Percentiles rank a stretch among this genome's conserved stretches.
Evolutionary conservation across 2,329 filamentous ascomycete genomes (phyloP).

Genomic region (Mycosphaerella sp.): DNA sequence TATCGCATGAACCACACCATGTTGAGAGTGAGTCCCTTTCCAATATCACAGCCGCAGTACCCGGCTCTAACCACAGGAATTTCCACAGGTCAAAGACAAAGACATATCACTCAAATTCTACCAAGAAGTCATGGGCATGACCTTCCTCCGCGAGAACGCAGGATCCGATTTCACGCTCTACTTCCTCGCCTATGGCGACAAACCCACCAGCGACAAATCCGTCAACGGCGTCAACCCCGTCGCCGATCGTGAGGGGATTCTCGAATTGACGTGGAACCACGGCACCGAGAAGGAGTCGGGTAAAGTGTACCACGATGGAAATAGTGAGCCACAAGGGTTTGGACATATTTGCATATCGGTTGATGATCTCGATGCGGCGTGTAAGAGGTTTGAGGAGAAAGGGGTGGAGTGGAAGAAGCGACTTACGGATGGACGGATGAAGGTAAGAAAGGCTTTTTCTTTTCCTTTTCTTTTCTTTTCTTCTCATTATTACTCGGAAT

Average conservation of each 20-base stretch:
- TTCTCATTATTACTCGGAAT: not conserved
- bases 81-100: constrained; percentile 47
- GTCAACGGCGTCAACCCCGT: constrained; percentile 53
- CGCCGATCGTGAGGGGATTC: constrained; percentile 68
- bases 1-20: constrained; percentile 89
- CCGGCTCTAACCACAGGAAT: too few relatives aligned
- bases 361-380: constrained; percentile 83
- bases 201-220: constrained; percentile 43
- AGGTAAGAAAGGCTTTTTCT: not conserved
- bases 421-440: constrained; percentile 78
- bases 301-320: constrained; percentile 83
- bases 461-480: not conserved
- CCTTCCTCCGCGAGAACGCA: constrained; percentile 65
- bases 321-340: constrained; percentile 85
- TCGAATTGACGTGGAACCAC: constrained; percentile 84
- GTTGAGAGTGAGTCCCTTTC: constrained; percentile 60
- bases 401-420: constrained; percentile 91
- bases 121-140: constrained; percentile 82
- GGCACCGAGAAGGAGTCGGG: constrained; percentile 76
- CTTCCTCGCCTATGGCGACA: constrained; percentile 70
- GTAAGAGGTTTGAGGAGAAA: constrained; percentile 73
- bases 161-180: constrained; percentile 79
- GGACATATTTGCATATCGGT: constrained; percentile 86
- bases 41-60: too few relatives aligned
- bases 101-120: constrained; percentile 46